These are phyloP conservation scores for Euphorbia peplus DNA, from an alignment of 345 rosid genomes.

Conservation along the genomic window DNA sequence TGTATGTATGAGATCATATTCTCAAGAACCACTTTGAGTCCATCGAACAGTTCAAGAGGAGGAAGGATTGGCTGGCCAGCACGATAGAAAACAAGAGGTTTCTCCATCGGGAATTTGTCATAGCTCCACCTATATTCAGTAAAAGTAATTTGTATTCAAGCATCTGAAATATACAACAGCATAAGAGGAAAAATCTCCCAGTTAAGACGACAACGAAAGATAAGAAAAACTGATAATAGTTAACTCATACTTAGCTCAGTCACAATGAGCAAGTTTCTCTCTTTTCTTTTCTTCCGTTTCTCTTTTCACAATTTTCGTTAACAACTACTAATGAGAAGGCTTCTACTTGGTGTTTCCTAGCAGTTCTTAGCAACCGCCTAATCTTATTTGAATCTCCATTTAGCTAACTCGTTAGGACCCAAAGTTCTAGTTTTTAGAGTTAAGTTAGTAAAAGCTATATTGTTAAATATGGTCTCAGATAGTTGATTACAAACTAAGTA, in stretches of 20 bases:
- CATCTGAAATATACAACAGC: background rate
- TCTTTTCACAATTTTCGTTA: background rate
- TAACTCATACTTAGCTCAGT: too few species aligned
- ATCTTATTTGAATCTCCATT: background rate
- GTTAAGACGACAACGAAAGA: background rate
- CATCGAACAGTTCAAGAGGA: constrained; percentile 62
- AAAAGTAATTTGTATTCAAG: constrained; percentile 1
- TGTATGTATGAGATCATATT: constrained; percentile 66
- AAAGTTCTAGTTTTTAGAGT: background rate
- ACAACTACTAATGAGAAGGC: background rate
- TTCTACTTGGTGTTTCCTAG: background rate
- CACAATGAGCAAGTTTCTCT: too few species aligned
- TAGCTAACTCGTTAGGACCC: background rate
- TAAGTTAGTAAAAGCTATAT: background rate
- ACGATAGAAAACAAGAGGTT: constrained; percentile 73
- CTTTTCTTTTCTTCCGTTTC: too few species aligned
- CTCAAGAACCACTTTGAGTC: constrained; percentile 70
- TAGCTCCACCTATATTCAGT: constrained; percentile 69
- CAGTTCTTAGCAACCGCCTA: background rate
- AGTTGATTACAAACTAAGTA: background rate
- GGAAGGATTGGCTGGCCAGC: constrained; percentile 68
- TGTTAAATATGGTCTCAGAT: background rate
- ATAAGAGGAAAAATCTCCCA: background rate
- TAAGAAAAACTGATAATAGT: background rate
- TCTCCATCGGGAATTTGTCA: constrained; percentile 85